Conservation (phyloP, 2,329 filamentous ascomycete species). For the Penicillium sumatraense region DNA sequence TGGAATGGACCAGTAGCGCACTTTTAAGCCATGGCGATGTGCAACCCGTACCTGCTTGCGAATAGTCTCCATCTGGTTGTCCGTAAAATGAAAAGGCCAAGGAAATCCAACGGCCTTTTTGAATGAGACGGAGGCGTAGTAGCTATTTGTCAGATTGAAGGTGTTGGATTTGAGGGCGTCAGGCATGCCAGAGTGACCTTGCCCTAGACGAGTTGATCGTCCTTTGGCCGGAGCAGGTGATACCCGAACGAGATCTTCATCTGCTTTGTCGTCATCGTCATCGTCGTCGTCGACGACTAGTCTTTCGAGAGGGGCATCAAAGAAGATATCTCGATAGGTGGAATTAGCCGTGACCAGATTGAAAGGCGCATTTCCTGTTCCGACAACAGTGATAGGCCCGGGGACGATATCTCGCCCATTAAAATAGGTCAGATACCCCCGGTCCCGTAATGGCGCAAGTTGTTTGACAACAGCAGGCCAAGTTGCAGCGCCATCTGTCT, state of each 20-base stretch:
- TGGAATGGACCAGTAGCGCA: slow-evolving; percentile 62
- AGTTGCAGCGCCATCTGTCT: slow-evolving; percentile 43
- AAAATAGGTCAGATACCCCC: slow-evolving; percentile 56
- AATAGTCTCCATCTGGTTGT: slow-evolving; percentile 51
- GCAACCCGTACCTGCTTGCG: slow-evolving; percentile 58
- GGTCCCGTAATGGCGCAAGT: slow-evolving; percentile 53
- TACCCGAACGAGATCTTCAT: not conserved
- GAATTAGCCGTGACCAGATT: slow-evolving; percentile 51
- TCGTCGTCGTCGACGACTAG: slow-evolving; percentile 32
- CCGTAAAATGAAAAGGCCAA: slow-evolving; percentile 55
- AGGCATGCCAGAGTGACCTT: slow-evolving; percentile 51
- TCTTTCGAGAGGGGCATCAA: slow-evolving; percentile 56
- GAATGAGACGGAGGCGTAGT: slow-evolving; percentile 62
- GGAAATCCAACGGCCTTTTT: slow-evolving; percentile 51
- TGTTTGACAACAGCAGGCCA: slow-evolving; percentile 47
- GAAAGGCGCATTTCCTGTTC: slow-evolving; percentile 58
- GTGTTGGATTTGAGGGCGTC: slow-evolving; percentile 42
- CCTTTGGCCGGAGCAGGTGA: not conserved
- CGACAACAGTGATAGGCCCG: slow-evolving; percentile 58
- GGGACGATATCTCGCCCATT: slow-evolving; percentile 48
- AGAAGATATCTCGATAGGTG: slow-evolving; percentile 60
- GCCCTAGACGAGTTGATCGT: slow-evolving; percentile 37
- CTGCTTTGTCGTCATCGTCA: no score
- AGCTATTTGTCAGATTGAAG: slow-evolving; percentile 58
- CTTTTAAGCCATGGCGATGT: slow-evolving; percentile 57